Percentiles rank a stretch among this genome's conserved stretches.
Conservation (phyloP, 2,329 filamentous ascomycete species). For the Talaromyces sp. region DNA sequence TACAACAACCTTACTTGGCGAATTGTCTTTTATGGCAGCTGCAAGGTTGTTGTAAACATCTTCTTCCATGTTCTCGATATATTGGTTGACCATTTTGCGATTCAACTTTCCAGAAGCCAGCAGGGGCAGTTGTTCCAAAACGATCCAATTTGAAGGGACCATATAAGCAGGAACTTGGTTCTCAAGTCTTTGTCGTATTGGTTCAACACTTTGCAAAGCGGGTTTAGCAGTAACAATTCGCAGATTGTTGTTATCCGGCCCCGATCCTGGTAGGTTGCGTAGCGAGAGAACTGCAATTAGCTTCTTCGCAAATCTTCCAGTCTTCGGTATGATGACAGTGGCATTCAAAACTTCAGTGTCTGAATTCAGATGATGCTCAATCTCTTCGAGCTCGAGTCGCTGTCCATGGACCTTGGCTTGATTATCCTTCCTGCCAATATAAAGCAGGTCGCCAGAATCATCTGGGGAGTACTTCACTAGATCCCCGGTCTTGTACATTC, state of each 20-base stretch:
- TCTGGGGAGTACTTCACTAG: constrained; percentile 29
- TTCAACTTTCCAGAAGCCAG: constrained; percentile 10
- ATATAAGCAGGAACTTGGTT: constrained; percentile 11
- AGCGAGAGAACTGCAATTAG: constrained; percentile 8
- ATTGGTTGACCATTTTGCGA: constrained; percentile 6
- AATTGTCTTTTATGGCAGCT: not conserved
- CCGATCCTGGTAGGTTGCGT: not conserved
- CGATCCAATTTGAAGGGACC: constrained; percentile 10
- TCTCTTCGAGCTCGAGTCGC: constrained; percentile 38
- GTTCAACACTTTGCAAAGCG: not conserved
- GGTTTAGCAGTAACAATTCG: constrained; percentile 10
- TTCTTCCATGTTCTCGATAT: constrained; percentile 10
- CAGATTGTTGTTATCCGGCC: constrained; percentile 30
- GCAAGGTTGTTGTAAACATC: constrained; percentile 7
- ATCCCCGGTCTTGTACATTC: constrained; percentile 33
- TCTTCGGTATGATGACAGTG: constrained; percentile 8
- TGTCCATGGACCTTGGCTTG: constrained; percentile 40
- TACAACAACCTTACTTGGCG: constrained; percentile 1
- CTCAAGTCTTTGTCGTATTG: not conserved
- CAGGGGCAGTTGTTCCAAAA: constrained; percentile 7
- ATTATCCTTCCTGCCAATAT: constrained; percentile 31
- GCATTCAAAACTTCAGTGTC: constrained; percentile 35
- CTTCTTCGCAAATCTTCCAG: constrained; percentile 6
- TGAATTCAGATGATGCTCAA: constrained; percentile 30
- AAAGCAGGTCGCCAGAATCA: constrained; percentile 30